A percentile compares a stretch with the other conserved stretches of the same genome.
phyloP scores from a whole-genome alignment of 2,329 filamentous ascomycete genomes.

The Tolypocladium tundrense region DNA sequence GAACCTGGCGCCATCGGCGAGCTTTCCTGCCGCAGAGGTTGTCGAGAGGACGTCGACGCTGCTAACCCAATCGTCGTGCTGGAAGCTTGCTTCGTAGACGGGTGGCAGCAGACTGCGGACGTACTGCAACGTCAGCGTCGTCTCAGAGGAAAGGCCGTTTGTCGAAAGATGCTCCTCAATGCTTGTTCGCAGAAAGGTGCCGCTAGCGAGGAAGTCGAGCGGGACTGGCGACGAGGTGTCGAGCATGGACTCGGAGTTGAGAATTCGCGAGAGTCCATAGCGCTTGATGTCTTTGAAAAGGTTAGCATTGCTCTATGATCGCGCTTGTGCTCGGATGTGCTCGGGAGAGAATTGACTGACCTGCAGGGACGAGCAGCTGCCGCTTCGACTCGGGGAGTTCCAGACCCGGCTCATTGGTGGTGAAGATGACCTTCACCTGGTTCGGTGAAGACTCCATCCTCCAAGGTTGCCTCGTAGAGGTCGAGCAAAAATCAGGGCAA shows the following conservation, averaged over 20 bases:
- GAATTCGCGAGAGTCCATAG: constrained; percentile 59
- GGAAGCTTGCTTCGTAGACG: constrained; percentile 79
- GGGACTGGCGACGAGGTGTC: constrained; percentile 56
- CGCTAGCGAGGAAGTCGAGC: constrained; percentile 93
- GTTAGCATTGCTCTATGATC: constrained; percentile 1
- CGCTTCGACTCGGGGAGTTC: constrained; percentile 52
- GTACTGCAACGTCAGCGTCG: constrained; percentile 81
- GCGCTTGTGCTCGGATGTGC: neutral
- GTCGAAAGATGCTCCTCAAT: constrained; percentile 82
- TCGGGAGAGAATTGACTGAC: constrained; percentile 21
- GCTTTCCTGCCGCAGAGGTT: constrained; percentile 48
- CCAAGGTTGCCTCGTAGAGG: constrained; percentile 1
- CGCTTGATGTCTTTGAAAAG: constrained; percentile 48
- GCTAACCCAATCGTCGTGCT: constrained; percentile 97
- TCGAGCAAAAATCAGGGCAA: neutral
- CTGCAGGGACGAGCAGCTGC: constrained; percentile 52
- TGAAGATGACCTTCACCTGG: constrained; percentile 60
- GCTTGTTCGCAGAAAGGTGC: constrained; percentile 78
- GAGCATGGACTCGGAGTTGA: constrained; percentile 65
- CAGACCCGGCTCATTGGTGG: constrained; percentile 50
- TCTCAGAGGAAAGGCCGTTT: constrained; percentile 82
- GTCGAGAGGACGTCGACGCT: constrained; percentile 70
- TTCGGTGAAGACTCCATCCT: constrained; percentile 29
- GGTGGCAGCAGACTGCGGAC: constrained; percentile 86
- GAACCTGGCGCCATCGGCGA: constrained; percentile 21